These are phyloP conservation scores for Cladosporium cucumerinum DNA, from an alignment of 2,329 filamentous ascomycete species.

Conservation along the genomic window DNA sequence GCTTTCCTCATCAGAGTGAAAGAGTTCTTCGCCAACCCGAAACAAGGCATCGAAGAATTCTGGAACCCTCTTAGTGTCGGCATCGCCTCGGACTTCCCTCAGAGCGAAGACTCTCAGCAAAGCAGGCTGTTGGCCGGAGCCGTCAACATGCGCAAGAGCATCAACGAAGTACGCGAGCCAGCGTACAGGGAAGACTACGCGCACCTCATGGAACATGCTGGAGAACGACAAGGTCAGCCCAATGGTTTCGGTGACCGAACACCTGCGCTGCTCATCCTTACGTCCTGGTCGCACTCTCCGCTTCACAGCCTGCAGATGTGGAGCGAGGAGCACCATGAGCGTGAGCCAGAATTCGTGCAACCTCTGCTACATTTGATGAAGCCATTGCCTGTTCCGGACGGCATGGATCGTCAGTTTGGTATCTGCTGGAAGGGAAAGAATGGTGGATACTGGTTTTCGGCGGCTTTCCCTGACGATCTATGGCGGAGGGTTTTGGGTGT, in stretches of 20 bases:
- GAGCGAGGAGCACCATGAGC: background rate
- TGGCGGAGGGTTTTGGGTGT: background rate
- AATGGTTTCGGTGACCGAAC: background rate
- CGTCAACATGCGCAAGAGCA: background rate
- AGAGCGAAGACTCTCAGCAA: background rate
- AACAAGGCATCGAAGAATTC: background rate
- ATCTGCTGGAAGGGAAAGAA: background rate
- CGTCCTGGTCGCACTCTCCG: background rate
- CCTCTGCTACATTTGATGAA: background rate
- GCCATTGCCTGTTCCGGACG: background rate
- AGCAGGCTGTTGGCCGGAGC: background rate
- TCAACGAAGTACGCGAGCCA: slow-evolving; percentile 1
- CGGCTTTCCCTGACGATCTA: background rate
- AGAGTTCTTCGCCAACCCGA: background rate
- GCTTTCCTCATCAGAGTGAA: background rate
- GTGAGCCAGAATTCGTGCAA: background rate
- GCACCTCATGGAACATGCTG: background rate
- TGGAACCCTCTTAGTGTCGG: slow-evolving; percentile 1
- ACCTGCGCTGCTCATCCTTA: background rate
- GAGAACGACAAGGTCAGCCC: background rate
- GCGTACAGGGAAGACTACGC: slow-evolving; percentile 4
- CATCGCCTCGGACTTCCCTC: background rate
- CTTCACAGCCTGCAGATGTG: background rate
- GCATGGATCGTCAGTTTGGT: background rate
- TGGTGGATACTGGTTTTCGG: slow-evolving; percentile 9